Conservation (phyloP, 202 grass and related monocot genomes). For the Cymbopogon flexuosus region DNA sequence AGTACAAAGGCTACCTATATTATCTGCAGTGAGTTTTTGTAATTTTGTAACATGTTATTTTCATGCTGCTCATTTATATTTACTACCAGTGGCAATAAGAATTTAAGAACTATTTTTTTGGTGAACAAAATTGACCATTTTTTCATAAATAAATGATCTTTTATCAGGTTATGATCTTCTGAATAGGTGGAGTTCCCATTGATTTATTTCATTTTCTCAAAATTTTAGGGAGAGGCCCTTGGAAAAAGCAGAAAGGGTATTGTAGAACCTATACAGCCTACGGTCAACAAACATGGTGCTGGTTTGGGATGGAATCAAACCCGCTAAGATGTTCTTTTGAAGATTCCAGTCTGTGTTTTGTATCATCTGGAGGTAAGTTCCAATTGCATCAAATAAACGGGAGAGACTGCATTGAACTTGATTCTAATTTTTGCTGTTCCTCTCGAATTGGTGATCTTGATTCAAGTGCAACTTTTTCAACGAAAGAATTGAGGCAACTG, state of each 20-base stretch:
- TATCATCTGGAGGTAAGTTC: slow-evolving; percentile 28
- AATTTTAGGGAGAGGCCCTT: slow-evolving; percentile 57
- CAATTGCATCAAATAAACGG: not conserved
- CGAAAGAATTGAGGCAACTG: not conserved
- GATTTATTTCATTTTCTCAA: slow-evolving; percentile 26
- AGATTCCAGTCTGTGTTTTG: not conserved
- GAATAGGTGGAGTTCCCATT: not conserved
- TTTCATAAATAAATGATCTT: not conserved
- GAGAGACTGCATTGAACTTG: slow-evolving; percentile 14
- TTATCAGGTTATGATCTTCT: slow-evolving; percentile 1
- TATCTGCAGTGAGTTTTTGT: not conserved
- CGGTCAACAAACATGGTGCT: slow-evolving; percentile 57
- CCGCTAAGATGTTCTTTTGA: slow-evolving; percentile 22
- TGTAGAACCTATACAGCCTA: slow-evolving; percentile 62
- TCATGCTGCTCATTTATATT: slow-evolving; percentile 4
- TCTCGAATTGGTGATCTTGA: not conserved
- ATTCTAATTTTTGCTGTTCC: not conserved
- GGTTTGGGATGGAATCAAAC: slow-evolving; percentile 75
- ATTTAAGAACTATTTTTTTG: not conserved
- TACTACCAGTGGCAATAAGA: not conserved
- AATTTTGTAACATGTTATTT: not conserved
- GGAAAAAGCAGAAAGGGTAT: slow-evolving; percentile 72
- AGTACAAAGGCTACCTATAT: not conserved
- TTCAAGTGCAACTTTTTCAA: slow-evolving; percentile 31
- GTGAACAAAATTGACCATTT: not conserved